These are phyloP conservation scores for Debaryomycetaceae sp. DNA, from an alignment of 1,139 yeast species.

Conservation along the genomic window DNA sequence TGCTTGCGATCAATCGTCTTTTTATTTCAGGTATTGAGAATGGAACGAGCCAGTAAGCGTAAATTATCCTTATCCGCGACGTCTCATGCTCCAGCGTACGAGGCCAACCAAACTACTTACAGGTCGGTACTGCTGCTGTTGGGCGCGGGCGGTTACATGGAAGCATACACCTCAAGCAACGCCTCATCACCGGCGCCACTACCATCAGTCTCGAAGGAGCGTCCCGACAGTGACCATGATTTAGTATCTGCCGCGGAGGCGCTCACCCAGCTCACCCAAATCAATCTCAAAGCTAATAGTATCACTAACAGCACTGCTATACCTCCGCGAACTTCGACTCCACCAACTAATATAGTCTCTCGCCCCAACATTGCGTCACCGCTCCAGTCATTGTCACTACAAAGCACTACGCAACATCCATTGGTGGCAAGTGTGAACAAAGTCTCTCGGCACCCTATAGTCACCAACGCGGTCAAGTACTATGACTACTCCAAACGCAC, in stretches of 20 bases:
- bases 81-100: neutral
- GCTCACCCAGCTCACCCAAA: slow-evolving; percentile 19
- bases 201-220: neutral
- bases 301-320: neutral
- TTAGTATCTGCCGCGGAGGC: slow-evolving; percentile 41
- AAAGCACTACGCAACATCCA: slow-evolving; percentile 28
- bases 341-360: slow-evolving; percentile 12
- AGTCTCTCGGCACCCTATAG: slow-evolving; percentile 45
- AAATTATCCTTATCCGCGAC: slow-evolving; percentile 5
- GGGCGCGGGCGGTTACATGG: neutral
- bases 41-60: slow-evolving; percentile 8
- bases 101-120: too few species aligned
- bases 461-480: slow-evolving; percentile 54
- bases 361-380: slow-evolving; percentile 2
- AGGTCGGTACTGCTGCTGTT: too few species aligned
- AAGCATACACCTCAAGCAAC: neutral
- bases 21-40: too few species aligned
- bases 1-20: too few species aligned
- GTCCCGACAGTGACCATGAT: slow-evolving; percentile 20
- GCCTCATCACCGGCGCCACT: neutral
- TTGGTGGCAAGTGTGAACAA: slow-evolving; percentile 41
- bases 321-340: slow-evolving; percentile 1
- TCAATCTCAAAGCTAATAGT: too few species aligned
- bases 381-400: slow-evolving; percentile 1
- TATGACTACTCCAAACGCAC: slow-evolving; percentile 53